These are phyloP conservation scores for Auricularia sp. DNA, from an alignment of 768 basidiomycete species.

Conservation along the genomic window DNA sequence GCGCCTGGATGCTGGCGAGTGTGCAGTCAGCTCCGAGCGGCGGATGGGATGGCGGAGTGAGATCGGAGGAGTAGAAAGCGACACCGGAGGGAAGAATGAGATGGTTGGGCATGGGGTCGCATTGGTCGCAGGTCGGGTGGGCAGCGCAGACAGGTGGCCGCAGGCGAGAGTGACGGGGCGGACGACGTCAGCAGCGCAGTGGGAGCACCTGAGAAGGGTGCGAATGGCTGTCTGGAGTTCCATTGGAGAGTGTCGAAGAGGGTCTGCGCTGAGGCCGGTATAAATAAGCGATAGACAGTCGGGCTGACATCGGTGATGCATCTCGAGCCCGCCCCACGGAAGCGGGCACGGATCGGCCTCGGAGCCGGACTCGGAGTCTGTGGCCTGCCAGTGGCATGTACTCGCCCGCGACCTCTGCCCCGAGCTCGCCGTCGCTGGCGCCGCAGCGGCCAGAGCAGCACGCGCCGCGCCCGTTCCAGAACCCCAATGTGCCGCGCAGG, in stretches of 20 bases:
- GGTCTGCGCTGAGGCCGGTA: background rate
- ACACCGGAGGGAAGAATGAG: constrained; percentile 6
- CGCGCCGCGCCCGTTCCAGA: background rate
- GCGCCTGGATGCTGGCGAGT: background rate
- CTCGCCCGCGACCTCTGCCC: background rate
- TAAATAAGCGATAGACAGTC: background rate
- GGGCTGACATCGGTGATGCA: no score
- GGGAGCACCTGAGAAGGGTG: constrained; percentile 30
- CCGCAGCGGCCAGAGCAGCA: background rate
- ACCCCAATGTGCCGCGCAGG: background rate
- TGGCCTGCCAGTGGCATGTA: background rate
- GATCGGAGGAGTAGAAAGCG: background rate
- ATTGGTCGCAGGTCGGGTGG: constrained; percentile 20
- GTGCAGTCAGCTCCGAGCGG: background rate
- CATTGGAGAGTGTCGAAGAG: background rate
- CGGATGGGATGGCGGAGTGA: background rate
- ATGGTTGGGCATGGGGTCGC: constrained; percentile 8
- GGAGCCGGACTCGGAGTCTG: background rate
- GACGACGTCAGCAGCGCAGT: constrained; percentile 25
- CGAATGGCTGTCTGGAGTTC: background rate
- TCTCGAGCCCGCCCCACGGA: no score
- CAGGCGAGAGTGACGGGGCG: constrained; percentile 48
- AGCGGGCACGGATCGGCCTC: background rate
- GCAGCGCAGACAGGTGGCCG: constrained; percentile 68
- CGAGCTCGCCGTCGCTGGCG: background rate